Conservation (phyloP, 1,284 basidiomycete genomes). For the Apiotrichum gracile region DNA sequence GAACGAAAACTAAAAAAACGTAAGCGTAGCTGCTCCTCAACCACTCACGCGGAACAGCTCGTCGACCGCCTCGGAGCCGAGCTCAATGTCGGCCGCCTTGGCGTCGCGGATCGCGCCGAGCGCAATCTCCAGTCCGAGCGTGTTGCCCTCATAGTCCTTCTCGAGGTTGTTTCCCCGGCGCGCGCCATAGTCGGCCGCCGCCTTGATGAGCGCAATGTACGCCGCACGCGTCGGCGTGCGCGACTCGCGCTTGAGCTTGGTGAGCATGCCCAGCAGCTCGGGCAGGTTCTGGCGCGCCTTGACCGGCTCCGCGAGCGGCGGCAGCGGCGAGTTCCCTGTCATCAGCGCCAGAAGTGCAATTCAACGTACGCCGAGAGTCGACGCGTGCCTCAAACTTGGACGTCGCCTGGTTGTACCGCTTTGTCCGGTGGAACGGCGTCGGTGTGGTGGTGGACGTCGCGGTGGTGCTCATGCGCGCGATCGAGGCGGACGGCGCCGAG, state of each 20-base stretch:
- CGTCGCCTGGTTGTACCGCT: no score
- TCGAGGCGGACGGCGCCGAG: not conserved
- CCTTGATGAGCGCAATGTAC: slow-evolving; percentile 29
- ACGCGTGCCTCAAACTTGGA: not conserved
- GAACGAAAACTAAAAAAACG: slow-evolving; percentile 17
- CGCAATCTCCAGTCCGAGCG: slow-evolving; percentile 33
- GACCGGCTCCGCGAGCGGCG: not conserved
- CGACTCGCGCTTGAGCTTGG: slow-evolving; percentile 15
- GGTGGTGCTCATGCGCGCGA: not conserved
- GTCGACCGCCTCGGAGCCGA: slow-evolving; percentile 28
- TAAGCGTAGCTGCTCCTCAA: slow-evolving; percentile 6
- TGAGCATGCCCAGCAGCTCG: slow-evolving; percentile 21
- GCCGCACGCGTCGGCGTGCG: slow-evolving; percentile 26
- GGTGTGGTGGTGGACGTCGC: not conserved
- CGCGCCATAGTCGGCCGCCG: slow-evolving; percentile 25
- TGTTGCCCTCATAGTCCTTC: slow-evolving; percentile 4
- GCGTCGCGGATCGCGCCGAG: slow-evolving; percentile 34
- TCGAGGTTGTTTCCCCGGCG: slow-evolving; percentile 3
- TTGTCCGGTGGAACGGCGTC: no score
- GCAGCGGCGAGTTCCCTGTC: no score
- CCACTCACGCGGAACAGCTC: slow-evolving; percentile 30
- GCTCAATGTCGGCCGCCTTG: slow-evolving; percentile 26
- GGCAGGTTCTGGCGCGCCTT: slow-evolving; percentile 10
- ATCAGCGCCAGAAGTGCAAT: no score
- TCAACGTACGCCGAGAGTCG: no score